Percentiles rank a stretch among this genome's conserved stretches.
These are phyloP conservation scores for Beauveria rudraprayagi DNA, from an alignment of 2,329 filamentous ascomycete species.

Conservation along the genomic window DNA sequence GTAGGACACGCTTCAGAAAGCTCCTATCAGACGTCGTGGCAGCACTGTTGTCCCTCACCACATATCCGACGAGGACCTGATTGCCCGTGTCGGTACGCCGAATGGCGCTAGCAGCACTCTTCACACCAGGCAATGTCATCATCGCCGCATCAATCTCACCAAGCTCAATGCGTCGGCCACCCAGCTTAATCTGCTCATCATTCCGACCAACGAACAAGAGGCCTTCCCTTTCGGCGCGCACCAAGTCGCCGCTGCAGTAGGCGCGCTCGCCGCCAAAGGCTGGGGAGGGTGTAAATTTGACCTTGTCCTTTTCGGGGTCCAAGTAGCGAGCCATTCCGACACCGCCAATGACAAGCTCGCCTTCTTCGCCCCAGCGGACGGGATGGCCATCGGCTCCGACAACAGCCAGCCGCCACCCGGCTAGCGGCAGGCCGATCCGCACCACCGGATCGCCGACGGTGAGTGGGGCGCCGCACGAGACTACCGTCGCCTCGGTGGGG, in stretches of 20 bases:
- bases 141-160: conserved; percentile 21
- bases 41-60: conserved; percentile 11
- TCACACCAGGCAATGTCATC: conserved; percentile 16
- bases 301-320: conserved; percentile 15
- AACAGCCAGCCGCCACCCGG: conserved; percentile 18
- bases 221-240: conserved; percentile 17
- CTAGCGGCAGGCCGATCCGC: conserved; percentile 17
- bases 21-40: conserved; percentile 2
- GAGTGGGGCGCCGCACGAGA: conserved; percentile 17
- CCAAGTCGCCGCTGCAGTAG: conserved; percentile 20
- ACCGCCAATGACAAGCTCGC: conserved; percentile 19
- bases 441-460: conserved; percentile 14
- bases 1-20: conserved; percentile 12
- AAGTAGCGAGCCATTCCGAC: conserved; percentile 18
- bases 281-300: conserved; percentile 15
- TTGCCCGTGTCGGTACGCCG: conserved; percentile 15
- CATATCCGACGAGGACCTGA: conserved; percentile 17
- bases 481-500: conserved; percentile 19
- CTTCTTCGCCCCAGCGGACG: conserved; percentile 25
- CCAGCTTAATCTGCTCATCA: conserved; percentile 23
- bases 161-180: conserved; percentile 21
- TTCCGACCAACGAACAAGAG: conserved; percentile 19
- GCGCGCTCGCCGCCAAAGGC: conserved; percentile 17
- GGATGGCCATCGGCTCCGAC: conserved; percentile 34
- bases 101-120: conserved; percentile 14